Base-by-base conservation (phyloP, 2,329 filamentous ascomycete genomes). In the Penicillium sp. region DNA sequence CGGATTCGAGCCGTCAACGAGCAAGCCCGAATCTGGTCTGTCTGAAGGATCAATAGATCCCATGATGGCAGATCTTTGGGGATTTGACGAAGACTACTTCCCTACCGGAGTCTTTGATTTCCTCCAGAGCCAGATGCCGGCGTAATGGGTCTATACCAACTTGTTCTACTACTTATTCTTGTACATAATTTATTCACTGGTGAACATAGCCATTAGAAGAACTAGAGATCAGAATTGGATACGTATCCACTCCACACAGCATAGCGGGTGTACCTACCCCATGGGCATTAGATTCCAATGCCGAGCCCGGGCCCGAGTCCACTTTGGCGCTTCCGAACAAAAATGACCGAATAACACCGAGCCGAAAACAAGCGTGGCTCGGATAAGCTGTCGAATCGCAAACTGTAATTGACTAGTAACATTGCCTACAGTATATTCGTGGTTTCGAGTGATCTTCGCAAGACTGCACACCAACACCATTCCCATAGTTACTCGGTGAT, bases 31-130 rank as follows among this genome's bases (percentile, higher is more conserved):
- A 44, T 54, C 65, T 3, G 73, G 73, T 21, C 65, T 76, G 14
- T 75, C 73, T 1, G 73, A 73, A 48, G 72, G 72, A 29, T 75
- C 73, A 24, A 54, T 70, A 37, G 74, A 76, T 50, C 73, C 73
- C 6, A 74, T 75, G 74, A 75, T 76, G 73, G 67, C 71, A 14
- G 73, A 76, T 60, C 57, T 75, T 22, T 76, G 74, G 74, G 73
- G 74, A 13, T 75, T 75, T 42, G 73, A 76, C 26, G 73, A 76
- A 53, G 74, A 76, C 26, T 75, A 75, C 55, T 76, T 76, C 51
- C 74, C 74, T 4, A 76, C 72, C n/a, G 73, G 74, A 21, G 74
- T 76, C 13, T 76, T 76, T 60, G 74, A 76, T 60, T 76, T 76
- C 47, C 62, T 76, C 21, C 74, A 76, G 55, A 75, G 72, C 16